These are phyloP conservation scores for Pseudogymnoascus sp. DNA, from an alignment of 2,329 filamentous ascomycete genomes.

Conservation along the genomic window DNA sequence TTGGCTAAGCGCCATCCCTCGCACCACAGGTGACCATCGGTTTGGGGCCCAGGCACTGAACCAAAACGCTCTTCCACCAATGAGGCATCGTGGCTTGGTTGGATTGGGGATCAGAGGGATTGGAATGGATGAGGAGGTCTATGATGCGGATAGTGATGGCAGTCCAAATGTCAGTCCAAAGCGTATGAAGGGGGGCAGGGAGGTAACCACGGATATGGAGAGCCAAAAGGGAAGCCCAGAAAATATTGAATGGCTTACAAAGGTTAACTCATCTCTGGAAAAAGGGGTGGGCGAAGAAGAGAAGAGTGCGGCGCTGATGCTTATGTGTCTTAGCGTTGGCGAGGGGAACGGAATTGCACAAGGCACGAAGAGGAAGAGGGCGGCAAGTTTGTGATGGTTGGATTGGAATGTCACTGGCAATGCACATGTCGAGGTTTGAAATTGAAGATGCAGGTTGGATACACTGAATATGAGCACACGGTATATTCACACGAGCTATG, in stretches of 20 bases:
- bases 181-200: neutral
- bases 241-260: neutral
- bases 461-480: neutral
- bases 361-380: neutral
- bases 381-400: neutral
- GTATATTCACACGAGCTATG: conserved; percentile 1
- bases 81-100: neutral
- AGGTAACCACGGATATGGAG: neutral
- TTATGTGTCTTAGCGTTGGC: neutral
- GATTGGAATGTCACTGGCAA: neutral
- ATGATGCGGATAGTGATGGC: neutral
- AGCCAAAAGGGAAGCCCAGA: neutral
- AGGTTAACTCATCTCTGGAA: neutral
- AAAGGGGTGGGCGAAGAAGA: neutral
- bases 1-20: conserved; percentile 39
- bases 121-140: neutral
- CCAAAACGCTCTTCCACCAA: neutral
- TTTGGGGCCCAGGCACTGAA: neutral
- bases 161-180: neutral
- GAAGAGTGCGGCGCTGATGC: conserved; percentile 8
- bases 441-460: neutral
- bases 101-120: neutral
- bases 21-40: neutral
- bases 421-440: neutral
- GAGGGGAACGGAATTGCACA: neutral